Percentiles rank a stretch among this genome's conserved stretches.
phyloP scores from a whole-genome alignment of 2,329 filamentous ascomycete genomes.

The Colletotrichum musae region DNA sequence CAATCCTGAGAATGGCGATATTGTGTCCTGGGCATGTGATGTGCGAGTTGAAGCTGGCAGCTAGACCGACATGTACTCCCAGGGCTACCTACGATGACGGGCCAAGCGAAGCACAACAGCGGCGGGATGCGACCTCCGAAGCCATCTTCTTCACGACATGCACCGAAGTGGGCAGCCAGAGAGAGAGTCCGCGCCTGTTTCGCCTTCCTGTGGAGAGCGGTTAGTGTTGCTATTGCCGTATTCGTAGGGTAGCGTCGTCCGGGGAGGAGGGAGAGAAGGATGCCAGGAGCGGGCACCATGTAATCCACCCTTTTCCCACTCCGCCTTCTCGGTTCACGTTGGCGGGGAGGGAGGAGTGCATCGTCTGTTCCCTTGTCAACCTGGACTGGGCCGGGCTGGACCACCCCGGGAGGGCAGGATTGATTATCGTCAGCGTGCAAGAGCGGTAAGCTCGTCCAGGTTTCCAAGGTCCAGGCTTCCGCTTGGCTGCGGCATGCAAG shows the following conservation, averaged over 20 bases:
- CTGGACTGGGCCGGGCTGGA: no score
- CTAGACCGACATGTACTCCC: not conserved
- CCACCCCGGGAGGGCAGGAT: not conserved
- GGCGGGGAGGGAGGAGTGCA: no score
- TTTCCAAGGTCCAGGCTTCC: not conserved
- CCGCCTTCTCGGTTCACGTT: no score
- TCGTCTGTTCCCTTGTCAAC: no score
- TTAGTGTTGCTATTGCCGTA: no score
- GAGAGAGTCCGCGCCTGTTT: no score
- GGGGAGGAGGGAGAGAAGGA: no score
- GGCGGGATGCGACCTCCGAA: constrained; percentile 26
- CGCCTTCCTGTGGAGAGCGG: no score
- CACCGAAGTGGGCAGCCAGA: constrained; percentile 22
- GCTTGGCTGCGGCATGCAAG: not conserved
- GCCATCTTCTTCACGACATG: constrained; percentile 18
- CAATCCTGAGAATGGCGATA: constrained; percentile 22
- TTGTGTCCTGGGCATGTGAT: constrained; percentile 3
- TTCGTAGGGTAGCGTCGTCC: no score
- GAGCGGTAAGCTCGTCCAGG: constrained; percentile 17
- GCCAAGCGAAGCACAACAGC: constrained; percentile 18
- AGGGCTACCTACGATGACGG: not conserved
- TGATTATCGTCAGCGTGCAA: constrained; percentile 8
- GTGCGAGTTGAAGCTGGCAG: not conserved
- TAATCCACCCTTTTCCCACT: not conserved
- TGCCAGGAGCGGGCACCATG: no score